Evolutionary conservation across 495 filamentous ascomycete genomes (phyloP), one percentile per base, ranked within the genome.

Genomic region (Chaetomium fimeti): DNA sequence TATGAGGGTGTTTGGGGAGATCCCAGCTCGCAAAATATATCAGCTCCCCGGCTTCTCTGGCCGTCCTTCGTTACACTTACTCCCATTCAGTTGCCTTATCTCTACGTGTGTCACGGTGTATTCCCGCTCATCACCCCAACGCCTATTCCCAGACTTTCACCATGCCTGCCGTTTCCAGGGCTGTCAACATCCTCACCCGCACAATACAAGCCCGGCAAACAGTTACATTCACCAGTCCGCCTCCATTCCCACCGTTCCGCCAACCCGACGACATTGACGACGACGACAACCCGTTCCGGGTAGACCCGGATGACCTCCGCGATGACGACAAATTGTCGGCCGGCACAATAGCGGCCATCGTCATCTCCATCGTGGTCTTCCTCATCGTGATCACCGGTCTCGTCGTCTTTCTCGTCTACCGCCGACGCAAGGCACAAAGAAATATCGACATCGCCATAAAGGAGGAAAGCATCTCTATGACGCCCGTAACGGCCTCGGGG

Each of bases 321-420:
- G 47, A 54, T 22, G 60, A 18, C 48, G 29, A 61, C 16, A n/a
- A 2, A 5, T 15, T 66, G 12, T 28, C 57, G 0, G 36, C 51
- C 6, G 58, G 49, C 43, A 58, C 25, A 13, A 66, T 66, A 29
- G 57, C 58, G 27, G 57, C 57, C 28, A 61, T 61, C 43, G 64
- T 61, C 20, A 29, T 66, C 2, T 61, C 64, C 25, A 24, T 66
- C 32, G 20, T 61, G 43, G 57, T 48, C 22, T 61, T 61, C 28
- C 22, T 66, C 22, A 5, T 45, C 27, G 4, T 66, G 22, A 2
- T 56, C 15, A 60, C n/a, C 11, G 47, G 29, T 20, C 22, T 64
- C 16, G 1, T 65, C 38, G 48, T 42, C 47, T 65, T 9, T 18
- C 22, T 51, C 43, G 6, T 0, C 32, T 7, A 64, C 55, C 62